Conservation (phyloP, 192 early-diverging fungal genomes). For the Coemansia sp. region DNA sequence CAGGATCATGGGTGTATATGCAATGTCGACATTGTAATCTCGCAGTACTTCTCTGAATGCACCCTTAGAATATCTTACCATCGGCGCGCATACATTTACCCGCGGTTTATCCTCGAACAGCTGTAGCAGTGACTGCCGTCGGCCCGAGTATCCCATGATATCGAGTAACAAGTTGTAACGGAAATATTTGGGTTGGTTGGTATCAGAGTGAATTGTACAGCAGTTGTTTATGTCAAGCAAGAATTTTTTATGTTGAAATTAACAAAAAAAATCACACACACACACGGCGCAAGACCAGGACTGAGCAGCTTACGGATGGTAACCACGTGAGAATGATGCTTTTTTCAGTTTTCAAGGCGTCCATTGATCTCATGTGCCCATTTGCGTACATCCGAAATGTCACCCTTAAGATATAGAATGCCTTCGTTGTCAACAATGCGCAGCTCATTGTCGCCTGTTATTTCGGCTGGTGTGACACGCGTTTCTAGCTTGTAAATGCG, state of each 20-base stretch:
- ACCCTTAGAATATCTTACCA: constrained; percentile 96
- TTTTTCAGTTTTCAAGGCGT: constrained; percentile 24
- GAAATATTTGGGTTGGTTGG: no score
- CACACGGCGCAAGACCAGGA: no score
- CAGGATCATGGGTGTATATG: constrained; percentile 96
- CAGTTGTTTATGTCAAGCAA: no score
- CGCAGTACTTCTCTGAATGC: constrained; percentile 87
- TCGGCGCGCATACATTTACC: constrained; percentile 88
- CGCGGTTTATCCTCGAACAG: constrained; percentile 58
- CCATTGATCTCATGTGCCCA: constrained; percentile 51
- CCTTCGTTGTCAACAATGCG: constrained; percentile 41
- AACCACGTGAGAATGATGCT: constrained; percentile 1
- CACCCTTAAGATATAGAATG: constrained; percentile 45
- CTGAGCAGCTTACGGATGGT: constrained; percentile 6
- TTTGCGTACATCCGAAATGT: constrained; percentile 18
- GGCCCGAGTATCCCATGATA: constrained; percentile 28
- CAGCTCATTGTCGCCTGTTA: constrained; percentile 36
- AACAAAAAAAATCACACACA: no score
- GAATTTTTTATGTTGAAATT: no score
- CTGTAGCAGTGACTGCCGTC: constrained; percentile 48
- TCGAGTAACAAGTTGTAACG: no score
- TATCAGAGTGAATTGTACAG: no score
- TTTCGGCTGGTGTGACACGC: constrained; percentile 27
- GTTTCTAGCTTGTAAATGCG: constrained; percentile 34
- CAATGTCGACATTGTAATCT: constrained; percentile 81